Evolutionary conservation across 202 grass and related monocot species (phyloP).

Genomic region (Brachypodium distachyon): DNA sequence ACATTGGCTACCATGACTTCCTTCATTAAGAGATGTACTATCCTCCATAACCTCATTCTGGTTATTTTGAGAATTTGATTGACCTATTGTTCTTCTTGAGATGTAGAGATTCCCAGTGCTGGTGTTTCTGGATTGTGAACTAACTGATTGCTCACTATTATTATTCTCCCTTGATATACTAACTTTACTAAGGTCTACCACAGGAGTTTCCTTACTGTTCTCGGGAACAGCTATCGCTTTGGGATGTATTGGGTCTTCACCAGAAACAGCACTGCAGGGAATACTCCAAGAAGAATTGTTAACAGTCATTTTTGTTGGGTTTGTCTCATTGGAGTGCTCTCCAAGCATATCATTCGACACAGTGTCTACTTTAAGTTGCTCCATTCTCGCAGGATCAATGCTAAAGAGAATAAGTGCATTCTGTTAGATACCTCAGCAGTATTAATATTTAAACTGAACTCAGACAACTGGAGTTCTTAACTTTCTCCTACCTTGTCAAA

Average conservation of each 20-base stretch:
- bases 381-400: slow-evolving; percentile 17
- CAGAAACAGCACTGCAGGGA: slow-evolving; percentile 20
- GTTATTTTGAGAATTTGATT: slow-evolving; percentile 25
- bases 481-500: slow-evolving; percentile 11
- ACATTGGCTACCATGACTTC: slow-evolving; percentile 29
- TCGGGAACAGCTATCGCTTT: slow-evolving; percentile 13
- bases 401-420: slow-evolving; percentile 22
- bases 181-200: slow-evolving; percentile 16
- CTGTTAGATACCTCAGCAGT: slow-evolving; percentile 26
- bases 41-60: slow-evolving; percentile 29
- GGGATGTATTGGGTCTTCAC: slow-evolving; percentile 29
- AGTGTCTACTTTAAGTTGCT: slow-evolving; percentile 23
- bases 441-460: slow-evolving; percentile 21
- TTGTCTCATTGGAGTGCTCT: slow-evolving; percentile 27
- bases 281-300: slow-evolving; percentile 27
- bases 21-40: slow-evolving; percentile 31
- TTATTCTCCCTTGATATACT: slow-evolving; percentile 37
- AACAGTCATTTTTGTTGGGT: slow-evolving; percentile 22
- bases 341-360: neutral
- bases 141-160: slow-evolving; percentile 29
- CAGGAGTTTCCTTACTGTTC: slow-evolving; percentile 13
- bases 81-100: slow-evolving; percentile 21
- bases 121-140: slow-evolving; percentile 48
- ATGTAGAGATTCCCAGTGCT: slow-evolving; percentile 43
- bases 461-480: neutral